Evolutionary conservation across 257 asterid genomes (phyloP), one percentile per base, ranked within the genome.

Genomic region (Asclepias syriaca): DNA sequence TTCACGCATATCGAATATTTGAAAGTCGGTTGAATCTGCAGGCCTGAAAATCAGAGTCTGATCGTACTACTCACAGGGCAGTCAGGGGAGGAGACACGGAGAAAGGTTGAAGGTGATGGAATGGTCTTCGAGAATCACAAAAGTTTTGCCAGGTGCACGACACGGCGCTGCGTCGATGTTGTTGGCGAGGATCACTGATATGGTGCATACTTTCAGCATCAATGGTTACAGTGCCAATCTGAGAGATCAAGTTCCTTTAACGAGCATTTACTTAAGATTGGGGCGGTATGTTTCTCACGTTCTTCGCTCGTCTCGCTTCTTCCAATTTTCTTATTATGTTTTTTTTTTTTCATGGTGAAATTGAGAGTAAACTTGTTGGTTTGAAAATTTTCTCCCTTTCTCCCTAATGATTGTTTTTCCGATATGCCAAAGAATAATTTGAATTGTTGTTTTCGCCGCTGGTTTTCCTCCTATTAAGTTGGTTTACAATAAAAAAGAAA

Each of bases 241-340:
- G 0, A 75, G 10, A 12, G 14, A 68, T 68, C 56, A 46, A 12
- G 8, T 57, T 14, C 63, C 32, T 46, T 48, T 75, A 60, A 1
- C 32, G 11, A 40, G 60, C 39, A 53, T 75, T 46, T 75, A 64
- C 74, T 6, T n/a, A 40, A 67, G 74, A 27, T 34, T 75, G 56
- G 78, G 65, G 45, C 59, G 68, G 78, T 75, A 10, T 4, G 5
- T 3, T 34, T 68, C 43, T 63, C 22, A 16, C 14, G 1, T 43
- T 12, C 16, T 48, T 13, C 53, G 18, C 53, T 19, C 22, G 24
- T 19, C 58, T n/a, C 8, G 24, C 24, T 19, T 53, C 3, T 15
- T 24, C 27, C 21, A 4, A 3, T 6, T 45, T 8, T 15, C 34
- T 29, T 29, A 29, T 29, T 29, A 29, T 16, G 14, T 14, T 3